Base-by-base conservation (phyloP, 441 rosid species). In the Mallotus repandus region DNA sequence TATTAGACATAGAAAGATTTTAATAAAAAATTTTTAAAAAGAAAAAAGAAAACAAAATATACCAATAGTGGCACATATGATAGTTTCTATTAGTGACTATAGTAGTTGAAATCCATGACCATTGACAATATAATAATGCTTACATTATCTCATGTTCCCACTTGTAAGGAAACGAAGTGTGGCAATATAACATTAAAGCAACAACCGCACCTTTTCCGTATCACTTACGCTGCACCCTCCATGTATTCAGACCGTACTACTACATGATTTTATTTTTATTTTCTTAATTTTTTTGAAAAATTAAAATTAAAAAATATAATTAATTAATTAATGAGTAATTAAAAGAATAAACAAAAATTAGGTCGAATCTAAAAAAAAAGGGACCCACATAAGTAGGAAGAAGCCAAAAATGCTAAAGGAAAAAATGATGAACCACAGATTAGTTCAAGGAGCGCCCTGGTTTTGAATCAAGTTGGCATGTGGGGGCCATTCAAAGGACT, bases 131-230 rank as follows among this genome's bases (percentile, higher is more conserved):
- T 29, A 63, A 63, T 63, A 63, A 63, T 38, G 49, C 19, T 60
- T 14, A 50, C 10, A 22, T 21, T 66, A 15, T 58, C 74, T 41
- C 79, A 72, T 68, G 80, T 74, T 75, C 83, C 88, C 86, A 67
- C 68, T 60, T 68, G 72, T 58, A 73, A 57, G 85, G 84, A 84
- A 70, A 38, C 41, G 0, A 53, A 83, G 84, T 81, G 59, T 38
- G 57, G 73, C 1, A 16, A 0, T 9, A 21, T 45, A 38, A 21
- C n/a, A 7, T 18, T 5, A 6, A 4, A 64, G 70, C 56, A 19
- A 5, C 54, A 66, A 29, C 21, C 54, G 0, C 76, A 57, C 70
- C 45, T 67, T 53, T 25, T 74, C 82, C 83, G 82, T 78, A 81
- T 68, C 54, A 25, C 22, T 8, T 29, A 63, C 72, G 9, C 63